Evolutionary conservation across 2,329 filamentous ascomycete species (phyloP), one percentile per base, ranked within the genome.

Genomic region (Aspergillus brasiliensis): DNA sequence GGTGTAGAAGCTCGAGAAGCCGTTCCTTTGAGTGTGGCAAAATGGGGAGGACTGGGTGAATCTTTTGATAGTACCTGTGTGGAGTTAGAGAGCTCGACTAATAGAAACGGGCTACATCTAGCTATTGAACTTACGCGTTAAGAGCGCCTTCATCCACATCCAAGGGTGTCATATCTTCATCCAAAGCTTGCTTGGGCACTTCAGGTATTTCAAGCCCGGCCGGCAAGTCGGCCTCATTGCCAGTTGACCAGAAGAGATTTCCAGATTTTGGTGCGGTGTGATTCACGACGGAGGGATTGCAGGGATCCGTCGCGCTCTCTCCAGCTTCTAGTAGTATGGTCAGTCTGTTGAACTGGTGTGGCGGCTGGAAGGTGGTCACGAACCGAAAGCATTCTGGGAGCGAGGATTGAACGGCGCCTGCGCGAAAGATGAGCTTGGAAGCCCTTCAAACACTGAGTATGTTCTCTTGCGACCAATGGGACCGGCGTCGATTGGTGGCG

Each of bases 401-500:
- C 69, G 75, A 21, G 71, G 62, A 47, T 74, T 73, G 61, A 78
- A 76, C 2, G 70, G 68, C 10, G 74, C 70, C 46, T 78, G 73
- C 38, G 79, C 70, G 60, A 81, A 81, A 3, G 76, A 72, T 17
- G 75, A 73, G 49, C 73, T 75, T 8, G 73, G 74, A 31, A 81
- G 73, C 13, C 80, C 79, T 57, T 80, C 78, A 27, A 81, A 81
- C 53, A 81, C 77, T 3, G 81, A 83, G 67, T 78, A 81, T 3
- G 78, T 79, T 61, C 82, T 75, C 69, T 83, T 84, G 61, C 80
- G 75, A 56, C 74, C 69, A 44, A 76, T 70, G 37, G 75, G 64
- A 62, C 76, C 70, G 0, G 73, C 71, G 60, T 79, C 77, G 6
- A 82, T 78, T 7, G 84, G 78, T 6, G 84, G 81, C 10, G 82